A percentile compares a stretch with the other conserved stretches of the same genome.
Evolutionary conservation across 176 grass and related monocot genomes (phyloP).

Genomic region (Triticum dicoccoides): DNA sequence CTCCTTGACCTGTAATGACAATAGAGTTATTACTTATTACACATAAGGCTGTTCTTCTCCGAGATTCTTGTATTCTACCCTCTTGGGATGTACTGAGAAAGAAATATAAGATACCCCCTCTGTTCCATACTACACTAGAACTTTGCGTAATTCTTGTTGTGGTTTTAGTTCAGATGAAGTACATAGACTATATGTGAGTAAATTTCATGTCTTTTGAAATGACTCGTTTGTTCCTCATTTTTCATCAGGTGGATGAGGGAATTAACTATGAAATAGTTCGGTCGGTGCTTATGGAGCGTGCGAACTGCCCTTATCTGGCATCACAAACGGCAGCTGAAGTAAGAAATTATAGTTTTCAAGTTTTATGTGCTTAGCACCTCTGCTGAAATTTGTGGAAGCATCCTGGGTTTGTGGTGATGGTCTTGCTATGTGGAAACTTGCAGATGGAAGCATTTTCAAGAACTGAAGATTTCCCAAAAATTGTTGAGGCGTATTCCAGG

Average conservation of each 20-base stretch:
- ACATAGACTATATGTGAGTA: background rate
- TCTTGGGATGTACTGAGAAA: background rate
- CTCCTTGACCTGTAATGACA: conserved; percentile 22
- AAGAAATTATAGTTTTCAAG: conserved; percentile 25
- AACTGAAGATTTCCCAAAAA: conserved; percentile 65
- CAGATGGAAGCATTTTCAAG: conserved; percentile 84
- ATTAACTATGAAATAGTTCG: conserved; percentile 79
- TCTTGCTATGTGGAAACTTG: conserved; percentile 3
- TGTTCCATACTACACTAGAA: too few relatives aligned
- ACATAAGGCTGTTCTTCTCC: background rate
- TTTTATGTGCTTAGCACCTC: background rate
- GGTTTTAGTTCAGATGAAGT: background rate
- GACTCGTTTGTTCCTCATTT: conserved; percentile 7
- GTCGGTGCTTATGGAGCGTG: conserved; percentile 77
- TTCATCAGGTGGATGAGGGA: conserved; percentile 73
- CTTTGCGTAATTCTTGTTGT: too few relatives aligned
- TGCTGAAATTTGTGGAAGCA: background rate
- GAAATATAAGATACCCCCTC: too few relatives aligned
- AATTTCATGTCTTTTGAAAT: conserved; percentile 6
- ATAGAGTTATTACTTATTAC: background rate
- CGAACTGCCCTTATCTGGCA: conserved; percentile 80
- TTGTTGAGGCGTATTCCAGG: conserved; percentile 85
- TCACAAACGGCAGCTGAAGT: conserved; percentile 72
- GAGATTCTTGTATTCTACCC: background rate
- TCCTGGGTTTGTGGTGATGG: background rate